Conservation (phyloP, 345 rosid species). For the Raphanus sativus region DNA sequence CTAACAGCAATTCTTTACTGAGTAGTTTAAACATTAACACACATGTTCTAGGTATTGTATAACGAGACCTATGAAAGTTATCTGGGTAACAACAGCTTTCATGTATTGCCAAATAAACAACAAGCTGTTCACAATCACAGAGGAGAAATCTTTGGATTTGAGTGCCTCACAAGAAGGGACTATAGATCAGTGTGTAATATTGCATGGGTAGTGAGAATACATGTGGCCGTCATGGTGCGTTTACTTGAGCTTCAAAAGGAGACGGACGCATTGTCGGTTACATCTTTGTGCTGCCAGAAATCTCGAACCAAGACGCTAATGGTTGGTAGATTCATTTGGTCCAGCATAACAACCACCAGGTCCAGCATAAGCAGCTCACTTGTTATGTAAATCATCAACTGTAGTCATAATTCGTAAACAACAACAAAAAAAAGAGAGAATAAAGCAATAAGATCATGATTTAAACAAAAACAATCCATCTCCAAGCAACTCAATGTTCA, state of each 20-base stretch:
- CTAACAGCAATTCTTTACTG: not conserved
- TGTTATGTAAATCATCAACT: constrained; percentile 83
- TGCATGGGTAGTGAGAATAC: constrained; percentile 61
- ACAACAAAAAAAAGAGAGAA: constrained; percentile 9
- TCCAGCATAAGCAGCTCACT: constrained; percentile 95
- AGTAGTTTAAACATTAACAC: not conserved
- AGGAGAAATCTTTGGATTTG: constrained; percentile 6
- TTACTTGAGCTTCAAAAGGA: constrained; percentile 66
- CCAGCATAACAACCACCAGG: constrained; percentile 97
- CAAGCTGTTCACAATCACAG: not conserved
- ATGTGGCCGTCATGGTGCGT: constrained; percentile 71
- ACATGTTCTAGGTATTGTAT: constrained; percentile 16
- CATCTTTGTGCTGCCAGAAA: constrained; percentile 75
- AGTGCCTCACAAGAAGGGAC: constrained; percentile 9
- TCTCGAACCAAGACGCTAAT: constrained; percentile 70
- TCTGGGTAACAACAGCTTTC: not conserved
- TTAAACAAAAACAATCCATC: not conserved
- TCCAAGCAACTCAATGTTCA: constrained; percentile 1
- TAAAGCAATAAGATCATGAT: constrained; percentile 8
- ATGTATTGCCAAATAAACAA: not conserved
- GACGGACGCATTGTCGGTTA: constrained; percentile 47
- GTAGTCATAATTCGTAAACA: constrained; percentile 78
- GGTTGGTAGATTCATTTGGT: constrained; percentile 46
- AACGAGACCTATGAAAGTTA: not conserved
- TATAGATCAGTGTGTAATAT: constrained; percentile 40